Evolutionary conservation across 164 flowering plant genomes (phyloP), one percentile per base, ranked within the genome.

Genomic region (Dillenia suffruticosa): DNA sequence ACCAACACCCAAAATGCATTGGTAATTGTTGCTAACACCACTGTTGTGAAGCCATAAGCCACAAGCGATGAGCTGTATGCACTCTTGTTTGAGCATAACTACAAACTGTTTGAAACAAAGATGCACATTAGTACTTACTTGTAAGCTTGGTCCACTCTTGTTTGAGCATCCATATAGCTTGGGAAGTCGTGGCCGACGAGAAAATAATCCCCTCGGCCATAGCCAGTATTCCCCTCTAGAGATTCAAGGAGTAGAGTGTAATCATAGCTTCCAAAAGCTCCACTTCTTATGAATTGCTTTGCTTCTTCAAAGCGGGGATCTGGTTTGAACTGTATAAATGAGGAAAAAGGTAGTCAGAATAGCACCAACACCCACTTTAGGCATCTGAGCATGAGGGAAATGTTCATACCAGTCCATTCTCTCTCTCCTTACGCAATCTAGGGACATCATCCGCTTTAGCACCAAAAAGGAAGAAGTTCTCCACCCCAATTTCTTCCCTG

Each of bases 221-320:
- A 91, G 26, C 99, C 99, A 44, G 96, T 69, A 70, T 91, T 75
- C 11, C 99, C 97, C 71, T 94, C 99, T 54, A 94, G 68, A 50
- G 99, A 94, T 0, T 94, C 99, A 17, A 91, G 96, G 55, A 94
- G 97, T 32, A 90, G 96, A 47, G 78, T 81, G 68, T 94, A 94
- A 60, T 94, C 99, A 54, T 89, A 94, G 76, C 79, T 84, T 56
- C 97, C 99, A 79, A 94, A 94, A 53, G 79, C 92, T 66, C 96
- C 97, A 57, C 87, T 82, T 76, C 92, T 82, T 66, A 89, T 77
- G 66, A 79, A 89, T 49, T 89, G 67, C 70, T 88, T 94, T 56
- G 99, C 95, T 74, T 91, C 99, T 70, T 94, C 96, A 72, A 89
- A 94, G 45, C 97, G 82, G 10, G 92, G 89, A 71, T 94, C 99